Percentiles rank a stretch among this genome's conserved stretches.
Conservation (phyloP, 495 filamentous ascomycete genomes). For the Xylaria bambusicola region DNA sequence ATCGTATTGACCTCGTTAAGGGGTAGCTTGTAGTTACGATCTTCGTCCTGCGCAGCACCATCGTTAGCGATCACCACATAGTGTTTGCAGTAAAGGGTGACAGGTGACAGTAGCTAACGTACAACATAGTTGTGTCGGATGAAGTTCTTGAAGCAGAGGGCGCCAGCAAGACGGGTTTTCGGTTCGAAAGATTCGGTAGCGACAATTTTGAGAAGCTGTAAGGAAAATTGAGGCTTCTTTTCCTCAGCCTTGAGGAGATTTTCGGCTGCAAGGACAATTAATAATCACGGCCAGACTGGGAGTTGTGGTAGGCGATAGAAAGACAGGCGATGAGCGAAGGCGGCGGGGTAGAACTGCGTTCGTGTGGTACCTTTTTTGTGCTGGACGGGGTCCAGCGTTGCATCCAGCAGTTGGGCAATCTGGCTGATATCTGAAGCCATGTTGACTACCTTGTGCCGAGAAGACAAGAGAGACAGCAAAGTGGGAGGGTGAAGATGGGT, state of each 20-base stretch:
- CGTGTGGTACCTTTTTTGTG: slow-evolving; percentile 77
- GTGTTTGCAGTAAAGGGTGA: background rate
- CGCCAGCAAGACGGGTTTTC: slow-evolving; percentile 84
- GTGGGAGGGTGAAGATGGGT: background rate
- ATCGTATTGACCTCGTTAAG: slow-evolving; percentile 79
- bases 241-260: slow-evolving; percentile 71
- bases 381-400: slow-evolving; percentile 79
- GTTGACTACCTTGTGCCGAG: slow-evolving; percentile 32
- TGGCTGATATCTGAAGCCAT: slow-evolving; percentile 77
- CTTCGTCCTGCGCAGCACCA: slow-evolving; percentile 65
- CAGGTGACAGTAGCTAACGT: slow-evolving; percentile 32
- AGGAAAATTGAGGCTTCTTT: slow-evolving; percentile 80
- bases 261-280: slow-evolving; percentile 64
- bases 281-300: slow-evolving; percentile 15
- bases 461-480: background rate
- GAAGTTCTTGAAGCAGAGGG: slow-evolving; percentile 97
- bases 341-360: slow-evolving; percentile 12
- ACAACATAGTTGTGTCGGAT: slow-evolving; percentile 87
- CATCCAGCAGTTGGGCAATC: slow-evolving; percentile 77
- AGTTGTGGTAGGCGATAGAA: background rate
- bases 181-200: slow-evolving; percentile 65
- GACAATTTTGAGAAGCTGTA: slow-evolving; percentile 84
- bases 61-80: slow-evolving; percentile 12
- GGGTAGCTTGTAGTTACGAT: slow-evolving; percentile 85
- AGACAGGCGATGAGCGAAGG: background rate